Conservation (phyloP, 225 moss, liverwort and hornwort genomes). For the Straminergon stramineum region DNA sequence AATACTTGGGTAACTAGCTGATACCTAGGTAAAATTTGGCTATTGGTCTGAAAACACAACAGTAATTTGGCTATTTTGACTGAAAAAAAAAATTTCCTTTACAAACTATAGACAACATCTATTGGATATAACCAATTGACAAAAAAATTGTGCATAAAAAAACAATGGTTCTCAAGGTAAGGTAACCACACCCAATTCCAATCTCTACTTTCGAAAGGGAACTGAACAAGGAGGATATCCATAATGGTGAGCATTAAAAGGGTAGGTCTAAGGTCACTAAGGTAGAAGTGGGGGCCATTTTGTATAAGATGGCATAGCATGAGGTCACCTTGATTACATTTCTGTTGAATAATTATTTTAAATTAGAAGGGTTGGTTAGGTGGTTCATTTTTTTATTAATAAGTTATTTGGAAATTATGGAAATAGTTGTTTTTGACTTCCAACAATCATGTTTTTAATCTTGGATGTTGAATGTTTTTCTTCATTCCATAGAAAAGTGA, state of each 20-base stretch:
- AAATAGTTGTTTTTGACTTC: neutral
- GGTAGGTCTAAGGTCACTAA: no score
- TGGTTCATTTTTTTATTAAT: no score
- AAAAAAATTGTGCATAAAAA: fast-evolving
- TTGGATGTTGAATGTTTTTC: neutral
- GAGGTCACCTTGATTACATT: no score
- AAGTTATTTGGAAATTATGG: neutral
- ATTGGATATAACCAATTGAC: neutral
- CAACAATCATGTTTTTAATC: fast-evolving
- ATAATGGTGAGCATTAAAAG: neutral
- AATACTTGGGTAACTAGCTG: no score
- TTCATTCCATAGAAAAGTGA: neutral
- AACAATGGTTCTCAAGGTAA: neutral
- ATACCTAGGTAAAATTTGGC: neutral
- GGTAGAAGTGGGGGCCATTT: no score
- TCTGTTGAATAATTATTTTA: no score
- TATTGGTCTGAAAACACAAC: fast-evolving
- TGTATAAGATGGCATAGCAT: neutral
- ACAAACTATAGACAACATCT: neutral
- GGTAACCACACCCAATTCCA: fast-evolving
- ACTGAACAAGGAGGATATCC: fast-evolving
- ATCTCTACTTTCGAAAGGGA: neutral
- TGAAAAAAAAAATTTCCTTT: neutral
- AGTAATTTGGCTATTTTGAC: neutral
- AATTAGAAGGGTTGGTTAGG: no score